Conservation (phyloP, 2,329 filamentous ascomycete species). For the Talaromyces rugulosus region DNA sequence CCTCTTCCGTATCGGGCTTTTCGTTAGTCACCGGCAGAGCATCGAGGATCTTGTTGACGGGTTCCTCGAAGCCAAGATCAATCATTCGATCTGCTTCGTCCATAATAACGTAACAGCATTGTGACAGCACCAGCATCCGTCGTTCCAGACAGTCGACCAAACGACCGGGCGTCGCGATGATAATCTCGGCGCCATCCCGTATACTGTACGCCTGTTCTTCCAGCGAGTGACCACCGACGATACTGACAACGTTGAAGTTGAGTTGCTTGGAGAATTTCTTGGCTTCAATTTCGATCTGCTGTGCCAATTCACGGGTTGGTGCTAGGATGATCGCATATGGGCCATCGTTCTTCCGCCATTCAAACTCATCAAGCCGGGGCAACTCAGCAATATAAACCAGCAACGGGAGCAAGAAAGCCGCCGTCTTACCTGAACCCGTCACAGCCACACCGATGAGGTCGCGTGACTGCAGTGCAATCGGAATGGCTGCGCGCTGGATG, state of each 20-base stretch:
- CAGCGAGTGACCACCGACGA: conserved; percentile 93
- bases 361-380: conserved; percentile 74
- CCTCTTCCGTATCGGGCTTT: conserved; percentile 90
- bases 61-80: conserved; percentile 94
- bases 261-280: conserved; percentile 86
- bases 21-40: conserved; percentile 89
- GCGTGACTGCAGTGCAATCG: conserved; percentile 84
- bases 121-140: conserved; percentile 82
- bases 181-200: conserved; percentile 90
- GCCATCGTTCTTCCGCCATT: conserved; percentile 85
- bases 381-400: conserved; percentile 92
- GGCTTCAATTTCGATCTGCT: conserved; percentile 94
- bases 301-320: conserved; percentile 92
- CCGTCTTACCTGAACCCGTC: conserved; percentile 97
- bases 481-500: conserved; percentile 91
- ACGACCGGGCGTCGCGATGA: conserved; percentile 97
- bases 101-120: conserved; percentile 99
- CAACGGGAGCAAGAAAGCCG: conserved; percentile 85
- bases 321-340: conserved; percentile 97
- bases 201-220: conserved; percentile 91
- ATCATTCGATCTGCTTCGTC: conserved; percentile 99
- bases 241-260: conserved; percentile 91
- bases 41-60: conserved; percentile 94
- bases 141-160: conserved; percentile 96
- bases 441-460: conserved; percentile 98